A percentile compares a stretch with the other conserved stretches of the same genome.
Evolutionary conservation across 2,329 filamentous ascomycete species (phyloP).

Genomic region (Epichloe bromicola): DNA sequence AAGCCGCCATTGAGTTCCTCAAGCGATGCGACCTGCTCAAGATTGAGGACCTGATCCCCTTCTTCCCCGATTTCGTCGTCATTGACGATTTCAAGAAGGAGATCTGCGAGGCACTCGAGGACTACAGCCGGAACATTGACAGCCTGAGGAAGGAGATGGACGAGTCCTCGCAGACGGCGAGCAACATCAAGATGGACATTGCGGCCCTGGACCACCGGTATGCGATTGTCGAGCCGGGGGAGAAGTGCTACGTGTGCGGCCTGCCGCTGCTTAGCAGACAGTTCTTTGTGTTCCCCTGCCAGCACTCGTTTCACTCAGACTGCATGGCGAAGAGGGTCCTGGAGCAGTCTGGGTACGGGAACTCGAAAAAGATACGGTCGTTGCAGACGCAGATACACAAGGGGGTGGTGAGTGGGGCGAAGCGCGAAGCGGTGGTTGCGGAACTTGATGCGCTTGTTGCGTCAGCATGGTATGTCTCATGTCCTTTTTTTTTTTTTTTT

Average conservation of each 20-base stretch:
- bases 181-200: slow-evolving; percentile 85
- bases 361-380: slow-evolving; percentile 69
- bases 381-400: slow-evolving; percentile 73
- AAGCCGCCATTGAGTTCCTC: slow-evolving; percentile 83
- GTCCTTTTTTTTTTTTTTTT: not conserved
- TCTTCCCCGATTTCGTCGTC: slow-evolving; percentile 96
- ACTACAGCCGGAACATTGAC: slow-evolving; percentile 87
- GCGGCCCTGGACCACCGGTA: slow-evolving; percentile 76
- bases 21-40: slow-evolving; percentile 81
- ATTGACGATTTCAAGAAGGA: slow-evolving; percentile 99
- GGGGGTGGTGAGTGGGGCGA: slow-evolving; percentile 54
- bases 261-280: slow-evolving; percentile 78
- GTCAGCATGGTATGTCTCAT: slow-evolving; percentile 58
- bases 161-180: slow-evolving; percentile 74
- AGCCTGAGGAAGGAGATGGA: slow-evolving; percentile 88
- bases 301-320: slow-evolving; percentile 95
- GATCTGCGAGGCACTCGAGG: slow-evolving; percentile 85
- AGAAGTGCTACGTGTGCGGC: slow-evolving; percentile 82
- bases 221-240: slow-evolving; percentile 90
- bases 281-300: slow-evolving; percentile 97
- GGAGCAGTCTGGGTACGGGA: slow-evolving; percentile 63
- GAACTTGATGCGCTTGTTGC: slow-evolving; percentile 90
- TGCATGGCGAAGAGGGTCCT: slow-evolving; percentile 80
- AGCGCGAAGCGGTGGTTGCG: slow-evolving; percentile 68
- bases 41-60: slow-evolving; percentile 94